Evolutionary conservation across 805 yeast genomes (phyloP).

Genomic region (Brettanomyces custersianus): DNA sequence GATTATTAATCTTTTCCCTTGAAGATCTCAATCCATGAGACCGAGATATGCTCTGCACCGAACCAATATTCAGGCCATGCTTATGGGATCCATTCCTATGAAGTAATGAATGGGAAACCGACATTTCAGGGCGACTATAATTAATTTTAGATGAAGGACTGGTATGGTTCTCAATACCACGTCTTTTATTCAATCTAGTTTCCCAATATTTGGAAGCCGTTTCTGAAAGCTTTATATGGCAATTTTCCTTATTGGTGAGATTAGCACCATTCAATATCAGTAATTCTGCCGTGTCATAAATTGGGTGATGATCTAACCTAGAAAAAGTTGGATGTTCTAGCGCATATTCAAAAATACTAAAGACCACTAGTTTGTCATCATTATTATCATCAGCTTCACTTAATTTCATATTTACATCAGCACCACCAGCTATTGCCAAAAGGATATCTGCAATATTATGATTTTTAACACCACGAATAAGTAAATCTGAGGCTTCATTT

Average conservation of each 20-base stretch:
- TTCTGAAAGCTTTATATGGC: conserved; percentile 30
- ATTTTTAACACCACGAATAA: conserved; percentile 45
- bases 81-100: not conserved
- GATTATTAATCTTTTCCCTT: conserved; percentile 1
- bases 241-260: conserved; percentile 28
- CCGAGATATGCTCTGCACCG: not conserved
- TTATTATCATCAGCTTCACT: conserved; percentile 13
- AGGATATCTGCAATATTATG: conserved; percentile 39
- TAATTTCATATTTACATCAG: conserved; percentile 33
- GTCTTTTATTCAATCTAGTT: conserved; percentile 27
- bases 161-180: conserved; percentile 8
- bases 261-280: conserved; percentile 48
- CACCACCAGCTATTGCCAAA: conserved; percentile 38
- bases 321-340: conserved; percentile 27
- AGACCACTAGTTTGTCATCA: conserved; percentile 11
- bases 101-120: not conserved
- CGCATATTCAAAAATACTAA: conserved; percentile 41
- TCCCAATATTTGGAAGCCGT: conserved; percentile 51
- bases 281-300: conserved; percentile 47
- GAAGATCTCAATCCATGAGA: conserved; percentile 1
- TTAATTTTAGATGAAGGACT: no score
- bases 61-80: not conserved
- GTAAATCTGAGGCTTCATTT: conserved; percentile 16
- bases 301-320: conserved; percentile 12
- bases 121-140: no score